Evolutionary conservation across 1,139 yeast species (phyloP), one percentile per base, ranked within the genome.

Genomic region (Suhomyces bribrorum): DNA sequence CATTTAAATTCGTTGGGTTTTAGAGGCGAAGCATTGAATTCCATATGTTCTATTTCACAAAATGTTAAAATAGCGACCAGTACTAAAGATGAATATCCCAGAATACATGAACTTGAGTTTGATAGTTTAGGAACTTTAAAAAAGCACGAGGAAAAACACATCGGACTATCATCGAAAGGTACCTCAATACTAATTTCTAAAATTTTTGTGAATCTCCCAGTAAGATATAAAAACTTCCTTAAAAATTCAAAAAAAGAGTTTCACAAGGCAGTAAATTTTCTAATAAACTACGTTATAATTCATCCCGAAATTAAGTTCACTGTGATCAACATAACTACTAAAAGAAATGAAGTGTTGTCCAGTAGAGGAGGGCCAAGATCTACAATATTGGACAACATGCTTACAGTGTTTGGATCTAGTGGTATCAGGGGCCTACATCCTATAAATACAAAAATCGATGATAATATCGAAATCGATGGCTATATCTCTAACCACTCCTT

Each of bases 1-100:
- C 52, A 55, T 4, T 76, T 84, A 5, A 49, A 53, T 4, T 82
- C 92, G 0, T 64, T 83, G 29, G 96, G 96, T 0, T 87, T 87
- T 52, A 71, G 96, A 57, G 96, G 96, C 16, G 95, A 87, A 58
- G 95, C 95, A 0, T 64, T 87, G 51, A 80, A 86, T 50, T 83
- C 95, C 0, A 56, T 87, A 12, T 83, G 90, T 53, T 70, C 81
- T 1, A 63, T 86, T 44, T 70, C 86, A 2, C 14, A 24, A n/a
- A 66, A 76, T 4, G 61, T 79, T 5, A 56, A 58, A 8, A 68
- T 89, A 0, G 63, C 62, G 2, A 88, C 96, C 0, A 74, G 86
- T 9, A 69, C 80, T 0, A 56, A 56, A 3, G 53, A 53, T 0
- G 58, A 61, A 6, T 71, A 77, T 6, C 94, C 95, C 0, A 64